These are phyloP conservation scores for Avena eriantha DNA, from an alignment of 176 grass and related monocot genomes.

Conservation along the genomic window DNA sequence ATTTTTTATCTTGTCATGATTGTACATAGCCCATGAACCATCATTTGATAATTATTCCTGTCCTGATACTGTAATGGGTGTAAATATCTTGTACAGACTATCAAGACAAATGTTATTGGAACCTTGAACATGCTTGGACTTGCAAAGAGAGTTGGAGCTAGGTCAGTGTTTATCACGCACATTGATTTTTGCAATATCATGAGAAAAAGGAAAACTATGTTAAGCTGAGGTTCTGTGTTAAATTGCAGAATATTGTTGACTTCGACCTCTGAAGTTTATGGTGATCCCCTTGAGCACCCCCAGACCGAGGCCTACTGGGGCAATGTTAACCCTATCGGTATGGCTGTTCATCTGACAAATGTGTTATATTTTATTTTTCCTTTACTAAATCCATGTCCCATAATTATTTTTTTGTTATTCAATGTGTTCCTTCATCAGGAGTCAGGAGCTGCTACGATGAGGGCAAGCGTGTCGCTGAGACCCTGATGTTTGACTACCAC, in stretches of 20 bases:
- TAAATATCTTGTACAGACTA: constrained; percentile 65
- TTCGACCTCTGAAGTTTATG: constrained; percentile 98
- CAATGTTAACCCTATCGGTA: constrained; percentile 99
- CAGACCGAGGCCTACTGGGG: constrained; percentile 99
- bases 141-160: constrained; percentile 98
- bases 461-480: constrained; percentile 99
- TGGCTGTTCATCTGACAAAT: constrained; percentile 34
- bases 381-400: constrained; percentile 17
- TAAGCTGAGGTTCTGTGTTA: constrained; percentile 26
- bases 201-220: constrained; percentile 7
- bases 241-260: constrained; percentile 87
- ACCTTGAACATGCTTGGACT: constrained; percentile 99
- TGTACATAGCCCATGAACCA: neutral
- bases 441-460: constrained; percentile 99
- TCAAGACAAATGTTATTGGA: constrained; percentile 99
- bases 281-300: constrained; percentile 96
- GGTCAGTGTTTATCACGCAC: constrained; percentile 49
- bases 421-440: constrained; percentile 61
- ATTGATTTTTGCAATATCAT: constrained; percentile 28
- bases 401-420: constrained; percentile 6
- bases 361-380: constrained; percentile 14
- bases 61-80: constrained; percentile 12
- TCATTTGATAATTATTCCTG: constrained; percentile 25
- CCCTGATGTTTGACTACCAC: constrained; percentile 99
- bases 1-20: neutral